Evolutionary conservation across 495 filamentous ascomycete genomes (phyloP).

Genomic region (Trichocladium uniseriatum): DNA sequence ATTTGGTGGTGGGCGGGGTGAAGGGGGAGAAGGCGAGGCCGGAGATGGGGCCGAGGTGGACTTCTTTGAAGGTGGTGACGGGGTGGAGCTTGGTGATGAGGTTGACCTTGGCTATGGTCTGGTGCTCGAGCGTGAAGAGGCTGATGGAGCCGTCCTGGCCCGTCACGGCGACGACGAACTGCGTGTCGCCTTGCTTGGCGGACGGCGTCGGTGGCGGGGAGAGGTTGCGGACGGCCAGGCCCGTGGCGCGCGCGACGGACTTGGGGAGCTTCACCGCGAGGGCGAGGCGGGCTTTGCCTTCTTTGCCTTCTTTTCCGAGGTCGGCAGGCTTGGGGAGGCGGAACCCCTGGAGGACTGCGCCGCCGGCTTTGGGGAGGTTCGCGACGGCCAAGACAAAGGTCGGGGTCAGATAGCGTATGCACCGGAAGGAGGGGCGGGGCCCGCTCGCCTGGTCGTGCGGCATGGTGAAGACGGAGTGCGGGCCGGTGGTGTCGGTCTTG

Average conservation of each 20-base stretch:
- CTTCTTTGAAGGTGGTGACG: slow-evolving; percentile 57
- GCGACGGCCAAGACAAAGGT: slow-evolving; percentile 61
- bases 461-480: slow-evolving; percentile 51
- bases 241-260: slow-evolving; percentile 45
- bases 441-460: slow-evolving; percentile 42
- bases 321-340: slow-evolving; percentile 30
- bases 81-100: slow-evolving; percentile 48
- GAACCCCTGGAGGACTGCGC: slow-evolving; percentile 44
- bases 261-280: slow-evolving; percentile 35
- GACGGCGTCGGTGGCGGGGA: slow-evolving; percentile 38
- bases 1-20: slow-evolving; percentile 35
- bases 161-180: slow-evolving; percentile 72
- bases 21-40: slow-evolving; percentile 72
- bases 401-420: slow-evolving; percentile 66
- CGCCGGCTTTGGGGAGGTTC: slow-evolving; percentile 39
- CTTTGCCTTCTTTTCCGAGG: slow-evolving; percentile 19
- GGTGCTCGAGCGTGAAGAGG: slow-evolving; percentile 61
- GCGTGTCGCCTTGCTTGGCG: slow-evolving; percentile 46
- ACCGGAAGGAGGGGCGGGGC: slow-evolving; percentile 49
- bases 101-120: slow-evolving; percentile 33
- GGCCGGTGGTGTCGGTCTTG: slow-evolving; percentile 43
- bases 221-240: slow-evolving; percentile 65
- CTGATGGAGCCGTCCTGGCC: slow-evolving; percentile 75
- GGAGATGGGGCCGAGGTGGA: slow-evolving; percentile 80
- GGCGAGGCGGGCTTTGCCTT: slow-evolving; percentile 35